Conservation (phyloP, 73 alveolate species). For the Uronychia setigera region DNA sequence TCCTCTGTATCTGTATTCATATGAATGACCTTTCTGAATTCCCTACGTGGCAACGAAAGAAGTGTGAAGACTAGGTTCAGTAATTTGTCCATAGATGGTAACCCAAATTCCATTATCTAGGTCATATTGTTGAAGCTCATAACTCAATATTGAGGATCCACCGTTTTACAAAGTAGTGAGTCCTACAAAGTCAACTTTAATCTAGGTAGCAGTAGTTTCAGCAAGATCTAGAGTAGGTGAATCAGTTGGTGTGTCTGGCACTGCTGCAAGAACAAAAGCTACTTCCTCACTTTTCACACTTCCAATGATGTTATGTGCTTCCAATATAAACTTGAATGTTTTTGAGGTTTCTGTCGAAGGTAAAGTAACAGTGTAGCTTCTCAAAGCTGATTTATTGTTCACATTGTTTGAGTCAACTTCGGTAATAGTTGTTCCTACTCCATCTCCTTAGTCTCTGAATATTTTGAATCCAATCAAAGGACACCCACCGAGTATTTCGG, state of each 20-base stretch:
- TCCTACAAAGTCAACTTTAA: slow-evolving; percentile 52
- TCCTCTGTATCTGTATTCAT: slow-evolving; percentile 66
- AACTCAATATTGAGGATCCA: slow-evolving; percentile 56
- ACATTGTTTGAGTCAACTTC: slow-evolving; percentile 41
- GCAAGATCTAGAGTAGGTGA: slow-evolving; percentile 37
- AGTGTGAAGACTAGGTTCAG: slow-evolving; percentile 23
- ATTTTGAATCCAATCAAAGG: slow-evolving; percentile 41
- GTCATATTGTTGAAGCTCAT: slow-evolving; percentile 51
- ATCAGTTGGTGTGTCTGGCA: slow-evolving; percentile 46
- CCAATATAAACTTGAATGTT: slow-evolving; percentile 42
- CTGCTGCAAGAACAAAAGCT: slow-evolving; percentile 46
- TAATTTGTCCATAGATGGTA: slow-evolving; percentile 37
- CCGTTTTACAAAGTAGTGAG: slow-evolving; percentile 27
- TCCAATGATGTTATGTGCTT: slow-evolving; percentile 51
- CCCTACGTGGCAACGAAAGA: slow-evolving; percentile 20
- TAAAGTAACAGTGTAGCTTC: slow-evolving; percentile 34
- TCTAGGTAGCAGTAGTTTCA: slow-evolving; percentile 34
- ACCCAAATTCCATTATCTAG: slow-evolving; percentile 28
- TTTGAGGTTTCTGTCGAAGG: slow-evolving; percentile 23
- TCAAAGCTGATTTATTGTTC: slow-evolving; percentile 41
- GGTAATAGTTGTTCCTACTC: slow-evolving; percentile 17
- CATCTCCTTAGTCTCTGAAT: slow-evolving; percentile 38
- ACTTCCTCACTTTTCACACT: slow-evolving; percentile 29
- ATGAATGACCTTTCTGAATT: slow-evolving; percentile 48
- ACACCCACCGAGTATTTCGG: slow-evolving; percentile 60